Conservation (phyloP, 2,329 filamentous ascomycete genomes). For the Xylariaceae sp. region DNA sequence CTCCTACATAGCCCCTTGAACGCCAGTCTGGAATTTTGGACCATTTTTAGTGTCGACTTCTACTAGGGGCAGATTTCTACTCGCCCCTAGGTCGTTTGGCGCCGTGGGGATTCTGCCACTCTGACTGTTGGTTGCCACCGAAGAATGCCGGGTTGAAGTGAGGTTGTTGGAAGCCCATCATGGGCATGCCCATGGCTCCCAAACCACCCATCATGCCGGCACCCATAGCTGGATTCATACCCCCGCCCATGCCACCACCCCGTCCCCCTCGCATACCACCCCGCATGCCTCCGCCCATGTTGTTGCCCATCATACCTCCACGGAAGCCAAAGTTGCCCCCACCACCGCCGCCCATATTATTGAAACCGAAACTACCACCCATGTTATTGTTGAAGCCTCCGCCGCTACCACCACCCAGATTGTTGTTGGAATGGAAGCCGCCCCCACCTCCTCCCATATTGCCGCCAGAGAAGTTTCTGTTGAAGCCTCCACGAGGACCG, state of each 20-base stretch:
- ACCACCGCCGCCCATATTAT: conserved; percentile 26
- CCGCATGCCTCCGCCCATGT: conserved; percentile 30
- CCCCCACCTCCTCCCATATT: conserved; percentile 26
- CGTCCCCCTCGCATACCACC: conserved; percentile 31
- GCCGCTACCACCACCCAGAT: conserved; percentile 20
- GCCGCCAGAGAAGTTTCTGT: conserved; percentile 28
- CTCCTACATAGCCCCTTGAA: too few relatives aligned
- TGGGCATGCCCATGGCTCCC: conserved; percentile 30
- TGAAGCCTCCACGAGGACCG: conserved; percentile 30
- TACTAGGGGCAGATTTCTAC: conserved; percentile 17
- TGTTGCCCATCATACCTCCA: conserved; percentile 32
- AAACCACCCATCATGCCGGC: conserved; percentile 29
- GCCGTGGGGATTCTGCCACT: conserved; percentile 35
- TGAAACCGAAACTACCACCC: conserved; percentile 28
- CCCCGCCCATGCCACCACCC: conserved; percentile 27
- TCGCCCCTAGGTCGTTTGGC: conserved; percentile 32
- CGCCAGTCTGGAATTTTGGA: too few relatives aligned
- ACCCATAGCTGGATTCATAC: conserved; percentile 25
- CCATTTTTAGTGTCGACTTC: too few relatives aligned
- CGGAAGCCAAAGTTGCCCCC: conserved; percentile 30
- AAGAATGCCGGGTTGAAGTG: conserved; percentile 34
- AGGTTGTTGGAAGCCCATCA: conserved; percentile 32
- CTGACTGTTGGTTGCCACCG: conserved; percentile 29
- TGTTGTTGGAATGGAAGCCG: conserved; percentile 27
- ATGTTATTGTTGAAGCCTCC: conserved; percentile 31